Base-by-base conservation (phyloP, 1,139 yeast species). In the Suhomyces chickasaworum region DNA sequence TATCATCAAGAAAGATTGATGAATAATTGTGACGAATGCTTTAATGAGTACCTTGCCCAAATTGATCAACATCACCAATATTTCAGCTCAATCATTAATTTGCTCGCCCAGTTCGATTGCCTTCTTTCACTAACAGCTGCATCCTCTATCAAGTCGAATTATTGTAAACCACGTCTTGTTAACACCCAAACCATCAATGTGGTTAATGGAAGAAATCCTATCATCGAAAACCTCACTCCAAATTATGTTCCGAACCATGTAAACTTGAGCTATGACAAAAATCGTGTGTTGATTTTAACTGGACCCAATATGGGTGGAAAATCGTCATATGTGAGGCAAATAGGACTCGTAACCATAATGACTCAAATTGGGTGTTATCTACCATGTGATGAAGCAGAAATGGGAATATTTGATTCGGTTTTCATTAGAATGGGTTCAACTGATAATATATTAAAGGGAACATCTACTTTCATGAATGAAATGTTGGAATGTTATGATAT, bases 221-320 rank as follows among this genome's bases (percentile, higher is more conserved):
- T 90, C 44, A 78, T 88, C 10, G 95, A 88, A 59, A 75, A 76
- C 33, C 57, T 76, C 33, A 45, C 55, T 2, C 58, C 63, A 5
- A 64, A 62, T 31, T 88, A 84, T 60, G 89, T 91, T 6, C 77
- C 96, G 2, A 93, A 91, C 59, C 82, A 84, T 53, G 77, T 86
- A 7, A 48, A 63, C 2, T 77, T 89, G 69, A 56, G 70, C 3
- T 61, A 66, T 12, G 64, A 69, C 40, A 62, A 68, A 1, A 70
- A 77, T 17, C 66, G 87, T 32, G 78, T 83, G 0, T 66, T 86
- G 52, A 75, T 89, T 8, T 77, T 87, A 22, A 84, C 90, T 0
- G 89, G 89, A 0, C 88, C 90, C 0, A 84, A 84, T 52, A 84
- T 84, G 90, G 90, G 90, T 6, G 90, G 90, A 2, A 84, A 84